Evolutionary conservation across 75 land plant species (phyloP).

Genomic region (Azolla pinnata): DNA sequence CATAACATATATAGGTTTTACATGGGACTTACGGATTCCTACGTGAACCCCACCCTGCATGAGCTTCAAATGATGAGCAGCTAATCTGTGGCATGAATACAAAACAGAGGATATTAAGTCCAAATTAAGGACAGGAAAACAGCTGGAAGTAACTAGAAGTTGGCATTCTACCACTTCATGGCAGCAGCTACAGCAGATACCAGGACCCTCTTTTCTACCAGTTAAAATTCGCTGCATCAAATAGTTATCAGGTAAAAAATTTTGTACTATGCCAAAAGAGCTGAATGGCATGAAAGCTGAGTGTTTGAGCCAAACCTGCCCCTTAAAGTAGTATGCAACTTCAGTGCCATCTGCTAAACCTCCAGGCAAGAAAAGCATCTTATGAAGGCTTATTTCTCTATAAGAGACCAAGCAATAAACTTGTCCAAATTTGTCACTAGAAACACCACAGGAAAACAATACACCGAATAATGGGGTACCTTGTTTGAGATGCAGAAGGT

Average conservation of each 20-base stretch:
- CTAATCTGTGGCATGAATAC: slow-evolving; percentile 48
- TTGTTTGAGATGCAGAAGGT: background rate
- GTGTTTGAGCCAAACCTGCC: slow-evolving; percentile 42
- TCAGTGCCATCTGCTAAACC: slow-evolving; percentile 80
- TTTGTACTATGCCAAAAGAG: background rate
- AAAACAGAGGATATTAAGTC: no score
- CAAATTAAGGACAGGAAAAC: background rate
- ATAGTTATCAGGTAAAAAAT: slow-evolving; percentile 7
- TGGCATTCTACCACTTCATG: slow-evolving; percentile 16
- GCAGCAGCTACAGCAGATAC: slow-evolving; percentile 27
- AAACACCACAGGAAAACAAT: no score
- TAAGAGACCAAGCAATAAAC: background rate
- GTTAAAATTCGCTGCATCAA: slow-evolving; percentile 15
- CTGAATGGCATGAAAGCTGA: background rate
- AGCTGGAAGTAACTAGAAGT: background rate
- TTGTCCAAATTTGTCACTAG: background rate
- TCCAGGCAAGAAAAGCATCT: slow-evolving; percentile 64
- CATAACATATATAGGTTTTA: background rate
- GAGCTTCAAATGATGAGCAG: slow-evolving; percentile 84
- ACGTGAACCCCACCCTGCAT: slow-evolving; percentile 85
- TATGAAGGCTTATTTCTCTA: slow-evolving; percentile 40
- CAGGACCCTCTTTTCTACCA: slow-evolving; percentile 24
- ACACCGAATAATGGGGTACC: no score
- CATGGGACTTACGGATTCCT: slow-evolving; percentile 73
- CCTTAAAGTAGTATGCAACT: slow-evolving; percentile 69